Percentiles rank a stretch among this genome's conserved stretches.
phyloP scores from a whole-genome alignment of 441 rosid genomes.

The Hura crepitans region DNA sequence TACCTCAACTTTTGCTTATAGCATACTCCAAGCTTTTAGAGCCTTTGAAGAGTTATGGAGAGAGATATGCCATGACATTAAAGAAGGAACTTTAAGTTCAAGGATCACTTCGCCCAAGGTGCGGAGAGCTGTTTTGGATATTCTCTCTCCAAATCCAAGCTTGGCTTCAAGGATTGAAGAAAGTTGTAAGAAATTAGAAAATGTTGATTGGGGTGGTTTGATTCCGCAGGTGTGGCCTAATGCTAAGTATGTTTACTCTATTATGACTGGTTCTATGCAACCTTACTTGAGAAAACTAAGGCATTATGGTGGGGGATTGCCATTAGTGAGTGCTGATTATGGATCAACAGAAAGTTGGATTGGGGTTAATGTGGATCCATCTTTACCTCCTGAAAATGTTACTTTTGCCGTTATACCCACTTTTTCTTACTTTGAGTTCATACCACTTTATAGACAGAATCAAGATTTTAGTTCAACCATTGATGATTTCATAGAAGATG shows the following conservation, averaged over 20 bases:
- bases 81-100: constrained; percentile 45
- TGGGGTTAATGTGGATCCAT: constrained; percentile 77
- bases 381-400: constrained; percentile 58
- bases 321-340: constrained; percentile 74
- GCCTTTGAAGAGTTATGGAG: constrained; percentile 65
- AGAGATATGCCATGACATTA: constrained; percentile 59
- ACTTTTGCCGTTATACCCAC: constrained; percentile 76
- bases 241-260: constrained; percentile 75
- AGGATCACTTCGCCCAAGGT: constrained; percentile 46
- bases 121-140: constrained; percentile 51
- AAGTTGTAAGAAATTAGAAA: constrained; percentile 42
- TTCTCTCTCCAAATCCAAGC: constrained; percentile 46
- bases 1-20: constrained; percentile 73
- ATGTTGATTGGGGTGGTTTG: constrained; percentile 48
- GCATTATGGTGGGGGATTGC: constrained; percentile 57
- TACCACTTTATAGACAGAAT: constrained; percentile 56
- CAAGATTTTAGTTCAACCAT: constrained; percentile 25
- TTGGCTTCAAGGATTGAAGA: constrained; percentile 48
- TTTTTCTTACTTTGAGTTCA: constrained; percentile 80
- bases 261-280: constrained; percentile 90
- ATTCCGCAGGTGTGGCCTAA: constrained; percentile 72
- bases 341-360: constrained; percentile 96
- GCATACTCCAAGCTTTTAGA: constrained; percentile 69
- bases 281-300: constrained; percentile 61
- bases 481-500: constrained; percentile 62